Percentiles rank a stretch among this genome's conserved stretches.
Evolutionary conservation across 1,284 basidiomycete species (phyloP).

Genomic region (Rhodotorula sp.): DNA sequence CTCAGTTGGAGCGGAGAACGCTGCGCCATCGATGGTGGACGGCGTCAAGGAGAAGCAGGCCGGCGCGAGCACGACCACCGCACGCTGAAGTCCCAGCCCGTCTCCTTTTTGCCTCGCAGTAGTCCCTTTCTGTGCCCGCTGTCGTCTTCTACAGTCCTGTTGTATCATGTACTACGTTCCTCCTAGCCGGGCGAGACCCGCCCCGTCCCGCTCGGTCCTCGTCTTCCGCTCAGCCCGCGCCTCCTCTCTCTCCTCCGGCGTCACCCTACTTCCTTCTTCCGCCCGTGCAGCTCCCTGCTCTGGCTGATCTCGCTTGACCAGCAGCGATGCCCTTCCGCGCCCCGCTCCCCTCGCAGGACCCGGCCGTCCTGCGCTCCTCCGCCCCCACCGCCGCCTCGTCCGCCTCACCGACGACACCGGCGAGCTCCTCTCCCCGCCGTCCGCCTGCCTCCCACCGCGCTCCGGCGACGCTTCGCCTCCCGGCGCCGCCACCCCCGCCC

Average conservation of each 20-base stretch:
- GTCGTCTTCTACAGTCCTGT: neutral
- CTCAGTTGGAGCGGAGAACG: constrained; percentile 39
- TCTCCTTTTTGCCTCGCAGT: neutral
- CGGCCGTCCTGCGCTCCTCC: neutral
- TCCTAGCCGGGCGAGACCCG: neutral
- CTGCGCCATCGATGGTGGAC: constrained; percentile 27
- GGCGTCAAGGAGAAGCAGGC: constrained; percentile 35
- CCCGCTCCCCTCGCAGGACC: constrained; percentile 2
- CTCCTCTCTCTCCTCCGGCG: neutral
- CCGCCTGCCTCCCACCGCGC: rapidly evolving
- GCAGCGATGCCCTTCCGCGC: constrained; percentile 3
- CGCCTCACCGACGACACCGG: too few relatives aligned
- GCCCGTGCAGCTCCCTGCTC: neutral
- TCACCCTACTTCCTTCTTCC: neutral
- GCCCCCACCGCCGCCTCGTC: neutral
- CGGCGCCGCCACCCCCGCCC: constrained; percentile 25
- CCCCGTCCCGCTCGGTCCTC: neutral
- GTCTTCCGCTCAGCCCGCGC: neutral
- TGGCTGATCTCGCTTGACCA: too few relatives aligned
- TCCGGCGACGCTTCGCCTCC: constrained; percentile 1
- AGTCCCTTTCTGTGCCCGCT: too few relatives aligned
- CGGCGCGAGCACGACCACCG: constrained; percentile 18
- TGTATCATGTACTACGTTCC: neutral
- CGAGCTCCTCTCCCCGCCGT: neutral
- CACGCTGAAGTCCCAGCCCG: constrained; percentile 16